Conservation (phyloP, 192 early-diverging fungal genomes). For the Backusella mclennaniae region DNA sequence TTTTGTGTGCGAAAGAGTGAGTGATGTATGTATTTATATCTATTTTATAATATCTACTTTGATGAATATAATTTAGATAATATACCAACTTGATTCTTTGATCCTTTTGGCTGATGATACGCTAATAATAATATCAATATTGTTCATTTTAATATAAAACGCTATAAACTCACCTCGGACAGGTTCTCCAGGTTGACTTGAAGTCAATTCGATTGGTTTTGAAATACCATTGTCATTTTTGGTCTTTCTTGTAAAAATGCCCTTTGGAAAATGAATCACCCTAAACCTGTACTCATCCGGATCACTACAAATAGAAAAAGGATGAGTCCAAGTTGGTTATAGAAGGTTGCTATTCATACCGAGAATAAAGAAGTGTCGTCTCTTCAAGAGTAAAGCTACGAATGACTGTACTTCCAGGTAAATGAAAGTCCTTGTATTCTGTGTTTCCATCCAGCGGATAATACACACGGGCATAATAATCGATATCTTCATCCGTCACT, state of each 20-base stretch:
- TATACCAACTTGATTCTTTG: conserved; percentile 11
- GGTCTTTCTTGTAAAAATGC: background rate
- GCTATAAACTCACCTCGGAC: conserved; percentile 4
- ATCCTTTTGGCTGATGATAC: conserved; percentile 16
- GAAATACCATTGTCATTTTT: background rate
- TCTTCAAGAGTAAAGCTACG: conserved; percentile 26
- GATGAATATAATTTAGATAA: conserved; percentile 19
- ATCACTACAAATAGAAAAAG: background rate
- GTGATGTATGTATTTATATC: background rate
- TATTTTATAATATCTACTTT: background rate
- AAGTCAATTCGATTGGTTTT: background rate
- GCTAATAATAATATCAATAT: background rate
- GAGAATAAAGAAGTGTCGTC: conserved; percentile 28
- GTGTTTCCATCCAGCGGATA: background rate
- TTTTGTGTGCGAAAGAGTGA: background rate
- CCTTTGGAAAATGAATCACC: background rate
- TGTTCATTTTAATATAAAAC: background rate
- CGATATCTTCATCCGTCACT: conserved; percentile 22
- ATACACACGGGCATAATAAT: conserved; percentile 28
- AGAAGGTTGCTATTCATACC: conserved; percentile 11
- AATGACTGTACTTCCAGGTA: conserved; percentile 28
- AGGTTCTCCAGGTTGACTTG: conserved; percentile 17
- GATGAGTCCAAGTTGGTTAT: background rate
- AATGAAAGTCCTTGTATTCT: conserved; percentile 30
- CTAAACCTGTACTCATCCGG: conserved; percentile 24